Percentiles rank a stretch among this genome's conserved stretches.
These are phyloP conservation scores for Sungouiella thailandica DNA, from an alignment of 805 yeast genomes.

Conservation along the genomic window DNA sequence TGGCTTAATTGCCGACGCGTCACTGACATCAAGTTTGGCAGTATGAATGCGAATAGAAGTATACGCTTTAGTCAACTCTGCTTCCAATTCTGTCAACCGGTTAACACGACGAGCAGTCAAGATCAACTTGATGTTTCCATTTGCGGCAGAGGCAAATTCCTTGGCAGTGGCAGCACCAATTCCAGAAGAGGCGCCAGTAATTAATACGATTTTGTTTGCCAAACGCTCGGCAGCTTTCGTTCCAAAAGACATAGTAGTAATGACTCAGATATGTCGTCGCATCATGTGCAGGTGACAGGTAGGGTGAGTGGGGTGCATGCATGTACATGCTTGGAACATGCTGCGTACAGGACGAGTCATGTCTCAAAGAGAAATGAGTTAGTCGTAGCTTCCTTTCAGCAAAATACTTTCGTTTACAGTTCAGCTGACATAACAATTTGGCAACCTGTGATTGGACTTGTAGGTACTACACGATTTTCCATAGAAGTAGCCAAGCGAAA, in stretches of 20 bases:
- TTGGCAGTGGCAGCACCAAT: constrained; percentile 47
- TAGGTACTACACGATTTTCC: too few species aligned
- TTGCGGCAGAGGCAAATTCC: constrained; percentile 41
- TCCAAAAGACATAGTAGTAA: constrained; percentile 30
- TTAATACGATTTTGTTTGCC: constrained; percentile 31
- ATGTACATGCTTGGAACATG: too few species aligned
- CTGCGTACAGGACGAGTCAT: too few species aligned
- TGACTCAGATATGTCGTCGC: not conserved
- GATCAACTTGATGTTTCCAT: constrained; percentile 32
- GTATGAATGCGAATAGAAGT: constrained; percentile 26
- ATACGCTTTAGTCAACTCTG: constrained; percentile 19
- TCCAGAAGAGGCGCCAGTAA: constrained; percentile 59
- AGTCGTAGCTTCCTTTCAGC: too few species aligned
- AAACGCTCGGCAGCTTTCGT: constrained; percentile 34
- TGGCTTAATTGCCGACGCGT: constrained; percentile 20
- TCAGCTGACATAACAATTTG: too few species aligned
- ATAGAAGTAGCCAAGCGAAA: too few species aligned
- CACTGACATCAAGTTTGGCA: constrained; percentile 29
- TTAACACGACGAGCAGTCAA: constrained; percentile 36
- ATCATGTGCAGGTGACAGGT: too few species aligned
- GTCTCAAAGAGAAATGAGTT: too few species aligned
- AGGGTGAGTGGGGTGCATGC: too few species aligned
- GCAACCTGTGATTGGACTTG: too few species aligned
- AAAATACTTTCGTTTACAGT: too few species aligned
- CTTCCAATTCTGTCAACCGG: constrained; percentile 21